A percentile compares a stretch with the other conserved stretches of the same genome.
Evolutionary conservation across 2,329 filamentous ascomycete genomes (phyloP).

Genomic region (Fusarium fujikuroi): DNA sequence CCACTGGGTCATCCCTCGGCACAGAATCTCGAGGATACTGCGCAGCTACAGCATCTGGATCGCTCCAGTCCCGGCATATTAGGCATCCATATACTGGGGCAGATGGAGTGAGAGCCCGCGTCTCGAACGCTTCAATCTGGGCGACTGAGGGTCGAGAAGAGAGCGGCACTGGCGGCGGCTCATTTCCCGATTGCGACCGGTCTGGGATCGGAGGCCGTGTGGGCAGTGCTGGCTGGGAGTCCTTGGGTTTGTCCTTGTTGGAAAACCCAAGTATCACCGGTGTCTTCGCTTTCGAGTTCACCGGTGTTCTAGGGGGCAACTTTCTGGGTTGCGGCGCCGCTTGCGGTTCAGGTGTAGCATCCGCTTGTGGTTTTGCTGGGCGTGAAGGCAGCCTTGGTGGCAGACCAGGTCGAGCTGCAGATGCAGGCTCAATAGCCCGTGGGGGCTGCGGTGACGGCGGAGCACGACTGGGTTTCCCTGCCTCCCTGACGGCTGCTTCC

Average conservation of each 20-base stretch:
- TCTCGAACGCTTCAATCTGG: constrained; percentile 60
- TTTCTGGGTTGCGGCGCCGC: constrained; percentile 24
- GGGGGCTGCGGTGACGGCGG: constrained; percentile 28
- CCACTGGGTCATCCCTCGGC: constrained; percentile 72
- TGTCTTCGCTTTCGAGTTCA: constrained; percentile 28
- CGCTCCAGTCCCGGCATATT: constrained; percentile 87
- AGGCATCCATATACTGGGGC: constrained; percentile 67
- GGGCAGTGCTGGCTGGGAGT: constrained; percentile 23
- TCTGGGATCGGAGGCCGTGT: constrained; percentile 31
- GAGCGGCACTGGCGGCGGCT: constrained; percentile 63
- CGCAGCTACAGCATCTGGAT: constrained; percentile 79
- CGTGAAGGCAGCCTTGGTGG: constrained; percentile 64
- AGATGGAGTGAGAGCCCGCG: constrained; percentile 45
- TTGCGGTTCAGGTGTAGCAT: constrained; percentile 14
- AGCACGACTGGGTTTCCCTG: constrained; percentile 27
- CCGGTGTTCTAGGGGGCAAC: constrained; percentile 28
- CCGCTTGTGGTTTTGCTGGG: constrained; percentile 49
- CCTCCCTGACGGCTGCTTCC: constrained; percentile 53
- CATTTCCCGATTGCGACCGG: constrained; percentile 44
- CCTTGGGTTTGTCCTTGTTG: constrained; percentile 18
- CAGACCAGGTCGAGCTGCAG: constrained; percentile 52
- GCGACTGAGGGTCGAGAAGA: constrained; percentile 62
- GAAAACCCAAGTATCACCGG: constrained; percentile 31
- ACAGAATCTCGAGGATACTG: constrained; percentile 79
- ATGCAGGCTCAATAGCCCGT: constrained; percentile 45